A percentile compares a stretch with the other conserved stretches of the same genome.
These are phyloP conservation scores for Cystobasidium sp. DNA, from an alignment of 1,284 basidiomycete species.

Conservation along the genomic window DNA sequence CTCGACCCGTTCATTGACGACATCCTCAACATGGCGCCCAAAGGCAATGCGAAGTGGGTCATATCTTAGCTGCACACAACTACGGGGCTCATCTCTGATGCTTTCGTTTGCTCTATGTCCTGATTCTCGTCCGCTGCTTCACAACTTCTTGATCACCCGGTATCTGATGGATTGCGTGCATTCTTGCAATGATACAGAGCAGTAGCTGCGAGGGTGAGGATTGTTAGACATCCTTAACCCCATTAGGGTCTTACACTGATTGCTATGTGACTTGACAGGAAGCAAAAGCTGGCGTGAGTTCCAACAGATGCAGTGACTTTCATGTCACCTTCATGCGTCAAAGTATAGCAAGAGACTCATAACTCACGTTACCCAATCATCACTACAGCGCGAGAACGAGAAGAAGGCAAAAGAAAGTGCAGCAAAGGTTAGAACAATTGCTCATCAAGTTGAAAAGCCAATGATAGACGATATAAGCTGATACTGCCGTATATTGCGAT, in stretches of 20 bases:
- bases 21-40: slow-evolving; percentile 34
- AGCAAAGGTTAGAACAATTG: slow-evolving; percentile 14
- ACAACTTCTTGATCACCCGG: slow-evolving; percentile 1
- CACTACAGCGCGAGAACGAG: slow-evolving; percentile 33
- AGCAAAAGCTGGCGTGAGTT: slow-evolving; percentile 40
- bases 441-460: no score
- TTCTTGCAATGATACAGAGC: slow-evolving; percentile 33
- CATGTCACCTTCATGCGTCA: neutral
- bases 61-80: neutral
- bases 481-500: no score
- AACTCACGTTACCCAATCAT: neutral
- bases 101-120: neutral
- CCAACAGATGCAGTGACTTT: neutral
- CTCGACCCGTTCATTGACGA: neutral
- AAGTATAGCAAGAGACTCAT: neutral
- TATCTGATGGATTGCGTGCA: neutral
- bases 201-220: slow-evolving; percentile 39
- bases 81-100: neutral
- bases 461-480: no score
- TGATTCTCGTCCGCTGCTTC: neutral
- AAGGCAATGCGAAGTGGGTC: slow-evolving; percentile 42
- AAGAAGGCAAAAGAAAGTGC: slow-evolving; percentile 40
- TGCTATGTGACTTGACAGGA: neutral
- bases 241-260: neutral
- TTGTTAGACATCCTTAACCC: no score